Percentiles rank a stretch among this genome's conserved stretches.
phyloP scores from a whole-genome alignment of 2,329 filamentous ascomycete species.

The Parastagonospora nodorum region DNA sequence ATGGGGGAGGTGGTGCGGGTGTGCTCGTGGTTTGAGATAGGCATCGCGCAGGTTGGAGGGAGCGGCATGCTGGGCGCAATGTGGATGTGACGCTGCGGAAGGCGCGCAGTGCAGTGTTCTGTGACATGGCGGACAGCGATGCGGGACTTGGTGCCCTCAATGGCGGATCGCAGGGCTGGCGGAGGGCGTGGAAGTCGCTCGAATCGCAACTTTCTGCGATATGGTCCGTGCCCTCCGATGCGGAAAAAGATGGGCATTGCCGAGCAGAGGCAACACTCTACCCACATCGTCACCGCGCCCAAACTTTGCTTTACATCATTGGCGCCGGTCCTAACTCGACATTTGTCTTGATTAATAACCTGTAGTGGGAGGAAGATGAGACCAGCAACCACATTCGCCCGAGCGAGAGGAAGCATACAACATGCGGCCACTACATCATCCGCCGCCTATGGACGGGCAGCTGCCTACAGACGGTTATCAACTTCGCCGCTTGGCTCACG shows the following conservation, averaged over 20 bases:
- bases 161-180: constrained; percentile 12
- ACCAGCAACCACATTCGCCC: constrained; percentile 47
- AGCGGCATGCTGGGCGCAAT: constrained; percentile 47
- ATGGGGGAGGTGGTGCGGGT: constrained; percentile 14
- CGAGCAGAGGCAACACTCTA: constrained; percentile 13
- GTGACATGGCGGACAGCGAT: constrained; percentile 28
- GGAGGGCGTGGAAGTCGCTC: constrained; percentile 9
- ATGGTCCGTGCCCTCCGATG: constrained; percentile 29
- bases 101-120: constrained; percentile 28
- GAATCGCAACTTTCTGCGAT: constrained; percentile 30
- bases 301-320: constrained; percentile 6
- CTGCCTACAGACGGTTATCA: constrained; percentile 55
- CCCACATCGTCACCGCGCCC: constrained; percentile 31
- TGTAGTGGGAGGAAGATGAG: constrained; percentile 49
- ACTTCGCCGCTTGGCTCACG: constrained; percentile 28
- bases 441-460: constrained; percentile 52
- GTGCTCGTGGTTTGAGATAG: constrained; percentile 40
- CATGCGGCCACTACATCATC: constrained; percentile 44
- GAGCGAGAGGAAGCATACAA: constrained; percentile 48
- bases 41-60: constrained; percentile 32
- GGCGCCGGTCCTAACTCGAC: constrained; percentile 16
- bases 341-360: constrained; percentile 1
- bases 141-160: constrained; percentile 14
- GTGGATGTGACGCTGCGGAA: constrained; percentile 40
- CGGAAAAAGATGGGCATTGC: constrained; percentile 31